A percentile compares a stretch with the other conserved stretches of the same genome.
Conservation (phyloP, 2,329 filamentous ascomycete genomes). For the Fonsecaea multimorphosa region DNA sequence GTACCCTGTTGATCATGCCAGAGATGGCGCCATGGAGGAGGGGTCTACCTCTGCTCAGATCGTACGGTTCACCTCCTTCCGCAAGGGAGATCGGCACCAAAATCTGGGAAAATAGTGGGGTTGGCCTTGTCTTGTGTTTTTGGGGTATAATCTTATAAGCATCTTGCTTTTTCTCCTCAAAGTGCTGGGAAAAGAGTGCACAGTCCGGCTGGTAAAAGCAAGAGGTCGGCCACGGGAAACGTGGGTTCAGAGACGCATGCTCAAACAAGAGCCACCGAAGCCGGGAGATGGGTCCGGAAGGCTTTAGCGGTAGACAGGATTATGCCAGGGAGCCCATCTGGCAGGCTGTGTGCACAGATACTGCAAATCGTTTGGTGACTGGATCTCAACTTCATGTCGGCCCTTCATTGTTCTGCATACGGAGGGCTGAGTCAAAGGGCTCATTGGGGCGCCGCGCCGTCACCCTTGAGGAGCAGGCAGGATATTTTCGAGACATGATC, state of each 20-base stretch:
- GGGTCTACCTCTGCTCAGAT: background rate
- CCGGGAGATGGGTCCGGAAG: background rate
- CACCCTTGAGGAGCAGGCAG: background rate
- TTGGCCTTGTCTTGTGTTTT: background rate
- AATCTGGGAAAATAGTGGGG: conserved; percentile 2
- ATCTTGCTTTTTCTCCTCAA: background rate
- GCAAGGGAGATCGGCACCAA: background rate
- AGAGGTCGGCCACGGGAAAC: background rate
- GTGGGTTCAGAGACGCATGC: background rate
- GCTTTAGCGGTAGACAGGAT: background rate
- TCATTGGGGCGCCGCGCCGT: background rate
- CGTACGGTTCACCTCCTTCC: background rate
- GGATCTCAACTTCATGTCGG: too few relatives aligned
- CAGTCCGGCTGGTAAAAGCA: background rate
- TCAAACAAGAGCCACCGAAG: background rate
- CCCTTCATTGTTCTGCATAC: background rate
- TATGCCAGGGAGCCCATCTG: background rate
- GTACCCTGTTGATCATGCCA: background rate
- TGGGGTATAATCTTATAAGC: background rate
- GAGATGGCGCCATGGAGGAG: background rate
- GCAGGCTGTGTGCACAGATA: background rate
- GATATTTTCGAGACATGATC: background rate
- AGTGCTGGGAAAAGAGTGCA: background rate
- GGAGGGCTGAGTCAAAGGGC: background rate
- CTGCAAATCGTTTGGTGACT: too few relatives aligned